phyloP scores from a whole-genome alignment of 345 rosid species.

The Linum tenue region DNA sequence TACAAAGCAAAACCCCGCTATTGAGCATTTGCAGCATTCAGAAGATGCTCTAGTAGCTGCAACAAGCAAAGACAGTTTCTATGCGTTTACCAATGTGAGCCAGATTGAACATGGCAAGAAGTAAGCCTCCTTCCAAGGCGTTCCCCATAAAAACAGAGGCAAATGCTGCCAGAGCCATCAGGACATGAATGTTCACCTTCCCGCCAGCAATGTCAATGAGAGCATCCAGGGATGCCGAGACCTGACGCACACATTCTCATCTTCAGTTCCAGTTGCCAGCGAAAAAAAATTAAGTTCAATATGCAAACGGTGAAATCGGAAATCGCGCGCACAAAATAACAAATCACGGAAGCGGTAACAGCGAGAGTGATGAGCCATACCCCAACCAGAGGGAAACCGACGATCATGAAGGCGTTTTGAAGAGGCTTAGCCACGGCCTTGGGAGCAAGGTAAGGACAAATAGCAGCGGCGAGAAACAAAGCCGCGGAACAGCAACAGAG shows the following conservation, averaged over 20 bases:
- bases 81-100: slow-evolving; percentile 71
- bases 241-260: slow-evolving; percentile 30
- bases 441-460: slow-evolving; percentile 61
- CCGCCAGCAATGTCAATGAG: slow-evolving; percentile 82
- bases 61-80: neutral
- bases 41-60: neutral
- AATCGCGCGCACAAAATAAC: neutral
- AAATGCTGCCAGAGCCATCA: slow-evolving; percentile 96
- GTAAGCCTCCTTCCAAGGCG: slow-evolving; percentile 88
- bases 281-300: too few relatives aligned
- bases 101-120: slow-evolving; percentile 92
- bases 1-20: slow-evolving; percentile 30
- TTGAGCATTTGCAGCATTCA: neutral
- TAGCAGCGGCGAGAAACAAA: slow-evolving; percentile 66
- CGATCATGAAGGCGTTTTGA: slow-evolving; percentile 50
- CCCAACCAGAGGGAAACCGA: slow-evolving; percentile 90
- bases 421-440: slow-evolving; percentile 49
- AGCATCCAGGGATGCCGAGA: slow-evolving; percentile 87
- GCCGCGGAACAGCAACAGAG: slow-evolving; percentile 71
- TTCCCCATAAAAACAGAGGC: slow-evolving; percentile 95
- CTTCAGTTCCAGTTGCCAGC: neutral
- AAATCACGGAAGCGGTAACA: neutral
- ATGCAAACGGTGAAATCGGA: neutral
- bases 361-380: slow-evolving; percentile 26
- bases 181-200: slow-evolving; percentile 83